Base-by-base conservation (phyloP, 2,329 filamentous ascomycete genomes). In the Penicillium hordei region DNA sequence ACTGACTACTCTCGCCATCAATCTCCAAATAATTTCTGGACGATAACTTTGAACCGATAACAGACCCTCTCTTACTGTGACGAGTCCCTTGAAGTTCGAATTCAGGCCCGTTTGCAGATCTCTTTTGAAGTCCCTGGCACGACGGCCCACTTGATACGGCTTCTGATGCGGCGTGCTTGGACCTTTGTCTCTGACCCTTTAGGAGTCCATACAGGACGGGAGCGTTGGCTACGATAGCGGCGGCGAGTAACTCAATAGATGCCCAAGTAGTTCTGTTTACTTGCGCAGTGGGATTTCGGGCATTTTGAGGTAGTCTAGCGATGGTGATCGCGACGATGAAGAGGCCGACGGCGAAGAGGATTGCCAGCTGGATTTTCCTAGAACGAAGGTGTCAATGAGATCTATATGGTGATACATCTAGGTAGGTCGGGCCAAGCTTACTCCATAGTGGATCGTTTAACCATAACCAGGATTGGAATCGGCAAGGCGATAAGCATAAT, bases 271-370 rank as follows among this genome's bases (percentile, higher is more conserved):
- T 61, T 50, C 59, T 48, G 45, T 51, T 61, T 17, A 61, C 57
- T 53, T 59, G 59, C 10, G 23, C 52, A 15, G 52, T 46, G 34
- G 50, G 4, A 33, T 60, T 58, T 29, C 50, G 48, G 50, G 51
- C 43, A 13, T 62, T 62, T 50, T 58, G 54, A 2, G 60, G 60
- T 21, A 62, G 36, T 50, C 60, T 48, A 21, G 52, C 58, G 21
- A 62, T 58, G 25, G 60, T 62, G 45, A 62, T 54, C 48, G 58
- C 60, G 23, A 62, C 60, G 21, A 62, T 62, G 34, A 62, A 62
- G 21, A 62, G 33, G 13, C 60, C 60, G 46, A 62, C 54, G n/a
- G 50, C 48, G 39, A 62, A 60, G 19, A 62, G 51, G 31, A 38
- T 15, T 8, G 53, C 46, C 13, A 62, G 50, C 39, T 62, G 60